Base-by-base conservation (phyloP, 73 alveolate genomes). In the Symbiodinium natans region DNA sequence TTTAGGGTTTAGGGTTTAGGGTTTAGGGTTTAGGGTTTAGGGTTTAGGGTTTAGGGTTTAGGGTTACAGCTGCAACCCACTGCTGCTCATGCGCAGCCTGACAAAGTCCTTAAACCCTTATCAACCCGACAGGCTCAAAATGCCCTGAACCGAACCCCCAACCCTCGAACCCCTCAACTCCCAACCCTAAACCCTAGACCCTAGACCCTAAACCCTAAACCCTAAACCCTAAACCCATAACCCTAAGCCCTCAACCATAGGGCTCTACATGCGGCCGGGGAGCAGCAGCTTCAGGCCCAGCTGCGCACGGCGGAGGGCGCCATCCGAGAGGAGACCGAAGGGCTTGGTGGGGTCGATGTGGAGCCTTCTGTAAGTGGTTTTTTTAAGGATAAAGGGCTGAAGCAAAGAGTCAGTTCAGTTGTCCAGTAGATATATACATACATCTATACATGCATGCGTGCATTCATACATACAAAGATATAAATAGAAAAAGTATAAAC, bases 251-350 rank as follows among this genome's bases (percentile, higher is more conserved):
- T 34, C 0, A 56, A 56, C 75, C 75, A 27, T 25, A 13, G 31
- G 74, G 15, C 74, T 19, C 74, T 13, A 9, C 5, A 8, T 7
- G 9, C 39, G 3, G 77, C 77, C 25, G 77, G 25, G 77, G 15
- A 11, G 29, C 87, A 89, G 74, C 96, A 89, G 38, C 27, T 89
- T 89, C 88, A 89, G 39, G 36, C 48, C 96, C 96, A 89, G 96
- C 77, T 89, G 96, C 8, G 77, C 96, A 7, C 96, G 87, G 75
- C 96, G 86, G 36, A 89, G 87, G 36, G 42, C 48, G 43, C 96
- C 96, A 40, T 89, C 96, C 11, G 96, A 89, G 27, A 89, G 39
- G n/a, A 71, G 29, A 77, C 96, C 96, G 40, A 89, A 27, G 15
- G 77, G 77, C 39, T 63, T 63, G 2, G 77, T 27, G 34, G 77